A percentile compares a stretch with the other conserved stretches of the same genome.
Conservation (phyloP, 345 rosid species). For the Dovyalis caffra region DNA sequence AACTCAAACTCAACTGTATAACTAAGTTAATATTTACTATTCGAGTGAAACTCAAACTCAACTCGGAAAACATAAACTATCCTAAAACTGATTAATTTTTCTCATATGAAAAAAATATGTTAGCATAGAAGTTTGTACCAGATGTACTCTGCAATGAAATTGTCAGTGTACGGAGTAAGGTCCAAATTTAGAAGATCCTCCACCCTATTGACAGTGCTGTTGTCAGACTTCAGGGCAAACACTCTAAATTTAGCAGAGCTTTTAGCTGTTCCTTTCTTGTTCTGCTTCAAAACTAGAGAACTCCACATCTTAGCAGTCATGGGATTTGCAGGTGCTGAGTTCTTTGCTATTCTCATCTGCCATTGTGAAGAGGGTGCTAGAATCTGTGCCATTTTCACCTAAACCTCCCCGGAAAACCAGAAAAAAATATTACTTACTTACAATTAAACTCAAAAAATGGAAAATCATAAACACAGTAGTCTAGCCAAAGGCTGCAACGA, state of each 20-base stretch:
- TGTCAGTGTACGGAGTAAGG: conserved; percentile 74
- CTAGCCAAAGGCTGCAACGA: background rate
- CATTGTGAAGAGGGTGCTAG: conserved; percentile 73
- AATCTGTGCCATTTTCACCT: conserved; percentile 79
- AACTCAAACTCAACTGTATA: too few relatives aligned
- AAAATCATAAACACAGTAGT: background rate
- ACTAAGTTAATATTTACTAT: background rate
- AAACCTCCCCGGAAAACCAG: conserved; percentile 28
- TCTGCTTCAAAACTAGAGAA: conserved; percentile 65
- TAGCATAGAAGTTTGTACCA: conserved; percentile 47
- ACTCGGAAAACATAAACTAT: background rate
- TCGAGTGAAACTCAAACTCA: background rate
- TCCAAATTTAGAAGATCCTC: conserved; percentile 79
- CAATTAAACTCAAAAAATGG: background rate
- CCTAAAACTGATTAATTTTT: background rate
- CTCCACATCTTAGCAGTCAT: conserved; percentile 58
- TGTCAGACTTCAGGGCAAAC: conserved; percentile 64
- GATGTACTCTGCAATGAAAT: conserved; percentile 91
- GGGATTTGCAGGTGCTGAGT: conserved; percentile 43
- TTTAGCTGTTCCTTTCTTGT: conserved; percentile 49
- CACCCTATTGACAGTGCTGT: conserved; percentile 62
- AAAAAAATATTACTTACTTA: conserved; percentile 1
- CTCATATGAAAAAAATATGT: background rate
- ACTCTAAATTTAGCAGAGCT: conserved; percentile 55
- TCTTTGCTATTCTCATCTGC: conserved; percentile 68